phyloP scores from a whole-genome alignment of 2,329 filamentous ascomycete genomes.

The Pseudogymnoascus sp. region DNA sequence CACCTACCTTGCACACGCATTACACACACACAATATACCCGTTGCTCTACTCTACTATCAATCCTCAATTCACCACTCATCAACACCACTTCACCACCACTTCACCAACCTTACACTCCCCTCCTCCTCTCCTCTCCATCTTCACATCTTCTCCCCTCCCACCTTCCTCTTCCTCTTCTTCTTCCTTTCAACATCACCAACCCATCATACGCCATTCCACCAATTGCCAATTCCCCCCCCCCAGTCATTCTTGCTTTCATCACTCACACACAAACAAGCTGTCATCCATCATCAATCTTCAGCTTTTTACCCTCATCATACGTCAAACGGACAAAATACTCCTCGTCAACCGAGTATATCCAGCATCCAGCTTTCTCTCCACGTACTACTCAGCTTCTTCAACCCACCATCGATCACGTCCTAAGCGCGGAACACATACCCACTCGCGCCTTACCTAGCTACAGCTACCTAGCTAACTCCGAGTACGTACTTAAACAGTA shows the following conservation, averaged over 20 bases:
- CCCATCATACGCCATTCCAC: background rate
- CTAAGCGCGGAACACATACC: background rate
- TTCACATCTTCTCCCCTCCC: slow-evolving; percentile 15
- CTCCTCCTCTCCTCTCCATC: slow-evolving; percentile 11
- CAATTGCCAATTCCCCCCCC: background rate
- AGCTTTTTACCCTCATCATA: background rate
- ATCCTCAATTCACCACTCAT: slow-evolving; percentile 10
- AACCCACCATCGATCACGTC: background rate
- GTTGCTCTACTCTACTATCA: background rate
- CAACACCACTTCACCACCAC: background rate
- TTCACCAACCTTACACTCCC: background rate
- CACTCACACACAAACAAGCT: background rate
- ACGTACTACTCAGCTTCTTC: background rate
- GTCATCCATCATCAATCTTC: background rate
- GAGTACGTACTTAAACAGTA: background rate
- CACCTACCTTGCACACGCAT: background rate
- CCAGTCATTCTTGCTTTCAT: background rate
- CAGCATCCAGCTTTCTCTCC: no score
- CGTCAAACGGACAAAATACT: background rate
- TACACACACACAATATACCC: background rate
- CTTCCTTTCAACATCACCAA: slow-evolving; percentile 1
- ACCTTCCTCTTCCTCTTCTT: slow-evolving; percentile 18
- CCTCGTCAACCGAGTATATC: background rate
- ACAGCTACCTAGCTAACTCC: background rate
- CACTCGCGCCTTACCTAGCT: background rate